Percentiles rank a stretch among this genome's conserved stretches.
Evolutionary conservation across 2,329 filamentous ascomycete species (phyloP).

Genomic region (Coniochaeta hoffmannii): DNA sequence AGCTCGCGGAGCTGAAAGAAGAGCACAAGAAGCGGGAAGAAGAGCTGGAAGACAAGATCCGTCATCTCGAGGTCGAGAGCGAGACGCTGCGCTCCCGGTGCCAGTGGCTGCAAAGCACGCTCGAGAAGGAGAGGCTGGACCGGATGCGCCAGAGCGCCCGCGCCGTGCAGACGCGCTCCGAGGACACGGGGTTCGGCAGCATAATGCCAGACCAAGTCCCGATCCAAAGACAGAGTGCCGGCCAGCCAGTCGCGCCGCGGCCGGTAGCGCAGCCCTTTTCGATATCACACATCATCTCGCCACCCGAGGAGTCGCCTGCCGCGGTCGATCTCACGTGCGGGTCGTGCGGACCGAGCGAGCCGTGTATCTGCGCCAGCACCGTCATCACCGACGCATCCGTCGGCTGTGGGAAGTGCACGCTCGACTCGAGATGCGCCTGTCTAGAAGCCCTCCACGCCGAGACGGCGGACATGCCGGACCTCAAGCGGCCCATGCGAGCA

Average conservation of each 20-base stretch:
- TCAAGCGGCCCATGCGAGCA: conserved; percentile 38
- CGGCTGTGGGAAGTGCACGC: conserved; percentile 60
- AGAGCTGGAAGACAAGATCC: conserved; percentile 50
- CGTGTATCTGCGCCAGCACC: conserved; percentile 53
- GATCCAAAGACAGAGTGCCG: conserved; percentile 5
- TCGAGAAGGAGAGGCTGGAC: conserved; percentile 50
- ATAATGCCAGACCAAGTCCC: conserved; percentile 2
- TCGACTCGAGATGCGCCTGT: conserved; percentile 56
- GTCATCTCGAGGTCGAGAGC: conserved; percentile 55
- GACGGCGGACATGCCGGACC: conserved; percentile 25
- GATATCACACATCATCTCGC: conserved; percentile 51
- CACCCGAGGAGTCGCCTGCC: conserved; percentile 32
- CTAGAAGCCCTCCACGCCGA: conserved; percentile 48
- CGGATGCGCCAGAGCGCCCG: conserved; percentile 16
- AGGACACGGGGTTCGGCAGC: background rate
- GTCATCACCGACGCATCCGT: conserved; percentile 44
- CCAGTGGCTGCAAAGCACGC: conserved; percentile 53
- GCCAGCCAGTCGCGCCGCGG: conserved; percentile 8
- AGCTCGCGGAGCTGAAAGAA: conserved; percentile 54
- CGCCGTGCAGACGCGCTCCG: conserved; percentile 1
- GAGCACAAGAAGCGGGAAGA: conserved; percentile 49
- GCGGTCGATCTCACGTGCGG: conserved; percentile 41
- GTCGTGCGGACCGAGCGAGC: conserved; percentile 43
- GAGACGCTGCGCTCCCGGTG: conserved; percentile 58
- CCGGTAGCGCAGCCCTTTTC: conserved; percentile 37